Base-by-base conservation (phyloP, 352 stramenopile genomes). In the Elongisporangium senticosum region DNA sequence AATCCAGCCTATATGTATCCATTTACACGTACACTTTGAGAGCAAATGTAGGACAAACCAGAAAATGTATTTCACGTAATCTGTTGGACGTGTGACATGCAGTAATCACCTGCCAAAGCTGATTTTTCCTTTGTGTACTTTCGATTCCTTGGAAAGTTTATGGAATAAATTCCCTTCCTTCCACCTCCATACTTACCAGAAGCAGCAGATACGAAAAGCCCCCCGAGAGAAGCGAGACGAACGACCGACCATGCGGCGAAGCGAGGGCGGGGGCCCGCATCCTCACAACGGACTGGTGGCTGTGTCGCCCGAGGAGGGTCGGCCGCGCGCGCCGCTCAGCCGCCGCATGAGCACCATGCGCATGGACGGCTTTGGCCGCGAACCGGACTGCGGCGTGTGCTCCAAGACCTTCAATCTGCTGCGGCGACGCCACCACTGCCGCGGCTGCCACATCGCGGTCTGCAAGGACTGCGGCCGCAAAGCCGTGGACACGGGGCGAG, bases 391-490 rank as follows among this genome's bases (percentile, higher is more conserved):
- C 63, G 77, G 79, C 58, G 77, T 86, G 47, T 95, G 86, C 72
- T 51, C 67, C 53, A 87, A 88, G 62, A 80, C 75, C 40, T 95
- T 95, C 66, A 90, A 89, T 57, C 73, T 95, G 26, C 59, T 93
- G 55, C 81, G 83, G 0, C 83, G 86, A 8, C 86, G 86, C 55
- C 86, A 95, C 67, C 86, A 93, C 70, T 95, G 86, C 61, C 86
- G 86, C 56, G 77, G 72, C 37, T 95, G 86, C 64, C 82, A 92
- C 70, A 78, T 93, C 59, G 83, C 85, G 4, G 70, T 95, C 3
- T 95, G 85, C 59, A 95, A 93, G 62, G 83, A 93, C 51, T 95
- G 85, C 56, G 83, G 83, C 0, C 66, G 72, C 60, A 95, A 95
- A 63, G 85, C 83, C 23, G 59, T 95, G 21, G 81, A 92, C 69